phyloP scores from a whole-genome alignment of 352 stramenopile genomes.

The Pythium folliculosum region DNA sequence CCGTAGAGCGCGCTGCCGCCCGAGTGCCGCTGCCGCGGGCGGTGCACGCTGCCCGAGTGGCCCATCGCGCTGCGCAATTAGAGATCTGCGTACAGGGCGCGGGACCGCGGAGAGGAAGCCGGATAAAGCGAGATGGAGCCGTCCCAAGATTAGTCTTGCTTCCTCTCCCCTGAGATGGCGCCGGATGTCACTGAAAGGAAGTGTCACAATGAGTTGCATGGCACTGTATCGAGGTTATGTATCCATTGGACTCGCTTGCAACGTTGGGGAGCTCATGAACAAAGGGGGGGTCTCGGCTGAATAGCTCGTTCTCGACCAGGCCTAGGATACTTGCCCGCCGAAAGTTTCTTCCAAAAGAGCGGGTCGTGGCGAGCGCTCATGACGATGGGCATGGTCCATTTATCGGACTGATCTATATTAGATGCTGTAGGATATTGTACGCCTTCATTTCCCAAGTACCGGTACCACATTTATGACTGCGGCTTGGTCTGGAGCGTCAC shows the following conservation, averaged over 20 bases:
- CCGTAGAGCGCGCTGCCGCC: conserved; percentile 59
- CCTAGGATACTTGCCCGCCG: not conserved
- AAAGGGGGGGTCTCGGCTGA: no score
- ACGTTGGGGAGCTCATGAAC: no score
- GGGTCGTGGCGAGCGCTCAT: not conserved
- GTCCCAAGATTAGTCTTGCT: not conserved
- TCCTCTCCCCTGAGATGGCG: not conserved
- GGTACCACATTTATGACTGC: not conserved
- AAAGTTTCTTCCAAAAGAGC: no score
- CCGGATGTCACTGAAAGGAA: not conserved
- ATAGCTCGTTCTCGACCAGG: not conserved
- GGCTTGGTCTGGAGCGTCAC: conserved; percentile 43
- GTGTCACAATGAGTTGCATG: not conserved
- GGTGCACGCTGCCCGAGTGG: conserved; percentile 72
- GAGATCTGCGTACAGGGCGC: not conserved
- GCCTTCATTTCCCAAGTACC: no score
- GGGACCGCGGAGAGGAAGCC: not conserved
- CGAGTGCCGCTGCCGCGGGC: conserved; percentile 22
- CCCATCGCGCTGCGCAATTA: conserved; percentile 41
- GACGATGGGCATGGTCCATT: no score
- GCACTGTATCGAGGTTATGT: not conserved
- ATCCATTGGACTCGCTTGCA: not conserved
- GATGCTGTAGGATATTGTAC: no score
- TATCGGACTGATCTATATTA: no score
- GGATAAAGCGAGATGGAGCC: not conserved